These are phyloP conservation scores for Hypoxylon fuscum DNA, from an alignment of 495 filamentous ascomycete species.

Conservation along the genomic window DNA sequence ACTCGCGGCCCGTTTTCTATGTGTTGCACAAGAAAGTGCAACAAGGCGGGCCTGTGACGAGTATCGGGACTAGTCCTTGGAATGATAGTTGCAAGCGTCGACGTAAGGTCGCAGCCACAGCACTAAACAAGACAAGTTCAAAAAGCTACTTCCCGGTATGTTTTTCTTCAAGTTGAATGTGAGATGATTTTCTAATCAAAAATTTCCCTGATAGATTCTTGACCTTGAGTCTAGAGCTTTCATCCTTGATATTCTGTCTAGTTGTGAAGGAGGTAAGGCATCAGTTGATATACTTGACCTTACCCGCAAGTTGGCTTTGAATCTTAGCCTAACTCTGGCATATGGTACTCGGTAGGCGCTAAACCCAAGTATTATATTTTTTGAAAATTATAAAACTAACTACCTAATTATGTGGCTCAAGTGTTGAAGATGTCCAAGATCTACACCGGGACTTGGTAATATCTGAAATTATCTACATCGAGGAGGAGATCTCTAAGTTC, in stretches of 20 bases:
- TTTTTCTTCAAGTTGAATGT: neutral
- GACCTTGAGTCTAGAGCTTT: conserved; percentile 72
- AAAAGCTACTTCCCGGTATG: conserved; percentile 71
- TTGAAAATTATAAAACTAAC: too few species aligned
- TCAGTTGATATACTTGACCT: conserved; percentile 72
- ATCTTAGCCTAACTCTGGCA: conserved; percentile 72
- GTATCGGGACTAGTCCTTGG: conserved; percentile 79
- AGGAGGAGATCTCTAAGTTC: conserved; percentile 71
- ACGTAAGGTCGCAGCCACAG: conserved; percentile 75
- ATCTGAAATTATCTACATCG: conserved; percentile 70
- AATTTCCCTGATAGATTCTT: conserved; percentile 55
- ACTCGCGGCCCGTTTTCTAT: conserved; percentile 74
- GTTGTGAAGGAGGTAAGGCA: conserved; percentile 62
- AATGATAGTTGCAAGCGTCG: conserved; percentile 76
- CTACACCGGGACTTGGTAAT: conserved; percentile 65
- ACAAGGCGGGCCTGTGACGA: conserved; percentile 69
- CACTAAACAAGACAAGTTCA: conserved; percentile 72
- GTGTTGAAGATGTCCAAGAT: conserved; percentile 61
- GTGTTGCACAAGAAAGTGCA: conserved; percentile 75
- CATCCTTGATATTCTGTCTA: conserved; percentile 71
- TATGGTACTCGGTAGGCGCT: conserved; percentile 63
- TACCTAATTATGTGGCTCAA: neutral
- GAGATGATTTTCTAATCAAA: neutral
- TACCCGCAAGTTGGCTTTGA: conserved; percentile 73
- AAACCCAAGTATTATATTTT: too few species aligned